phyloP scores from a whole-genome alignment of 139 green algal species.

The Picochlorum sp. region DNA sequence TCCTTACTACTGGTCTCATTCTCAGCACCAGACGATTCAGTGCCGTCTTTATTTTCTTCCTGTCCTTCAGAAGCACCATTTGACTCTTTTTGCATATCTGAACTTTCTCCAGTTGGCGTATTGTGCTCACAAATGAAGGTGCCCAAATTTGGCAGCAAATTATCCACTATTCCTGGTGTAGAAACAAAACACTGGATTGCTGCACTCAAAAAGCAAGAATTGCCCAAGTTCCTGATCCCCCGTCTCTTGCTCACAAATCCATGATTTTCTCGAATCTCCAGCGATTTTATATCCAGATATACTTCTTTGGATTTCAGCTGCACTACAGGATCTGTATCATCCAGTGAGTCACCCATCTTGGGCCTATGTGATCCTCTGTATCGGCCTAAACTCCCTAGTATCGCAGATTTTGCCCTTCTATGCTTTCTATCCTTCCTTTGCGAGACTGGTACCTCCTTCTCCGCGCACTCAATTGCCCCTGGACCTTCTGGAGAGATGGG shows the following conservation, averaged over 20 bases:
- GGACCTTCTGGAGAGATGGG: not conserved
- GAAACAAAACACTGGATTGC: slow-evolving; percentile 47
- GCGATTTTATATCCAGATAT: not conserved
- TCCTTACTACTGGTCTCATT: not conserved
- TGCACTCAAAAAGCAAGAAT: slow-evolving; percentile 52
- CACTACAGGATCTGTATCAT: too few species aligned
- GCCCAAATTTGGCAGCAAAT: slow-evolving; percentile 28
- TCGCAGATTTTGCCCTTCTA: not conserved
- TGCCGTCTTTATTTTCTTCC: not conserved
- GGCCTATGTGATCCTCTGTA: not conserved
- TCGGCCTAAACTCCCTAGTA: not conserved
- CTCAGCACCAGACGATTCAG: not conserved
- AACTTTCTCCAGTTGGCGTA: too few species aligned
- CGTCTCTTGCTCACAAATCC: not conserved
- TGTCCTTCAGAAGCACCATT: not conserved
- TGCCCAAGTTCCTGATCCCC: slow-evolving; percentile 22
- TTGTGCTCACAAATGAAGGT: too few species aligned
- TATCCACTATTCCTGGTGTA: slow-evolving; percentile 27
- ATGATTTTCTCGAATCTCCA: not conserved
- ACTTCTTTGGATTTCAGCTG: not conserved
- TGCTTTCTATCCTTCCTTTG: not conserved
- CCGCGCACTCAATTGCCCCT: not conserved
- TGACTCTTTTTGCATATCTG: too few species aligned
- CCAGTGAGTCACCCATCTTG: too few species aligned
- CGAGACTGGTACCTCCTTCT: not conserved